Conservation (phyloP, 352 stramenopile species). For the Phytophthora hybrid region DNA sequence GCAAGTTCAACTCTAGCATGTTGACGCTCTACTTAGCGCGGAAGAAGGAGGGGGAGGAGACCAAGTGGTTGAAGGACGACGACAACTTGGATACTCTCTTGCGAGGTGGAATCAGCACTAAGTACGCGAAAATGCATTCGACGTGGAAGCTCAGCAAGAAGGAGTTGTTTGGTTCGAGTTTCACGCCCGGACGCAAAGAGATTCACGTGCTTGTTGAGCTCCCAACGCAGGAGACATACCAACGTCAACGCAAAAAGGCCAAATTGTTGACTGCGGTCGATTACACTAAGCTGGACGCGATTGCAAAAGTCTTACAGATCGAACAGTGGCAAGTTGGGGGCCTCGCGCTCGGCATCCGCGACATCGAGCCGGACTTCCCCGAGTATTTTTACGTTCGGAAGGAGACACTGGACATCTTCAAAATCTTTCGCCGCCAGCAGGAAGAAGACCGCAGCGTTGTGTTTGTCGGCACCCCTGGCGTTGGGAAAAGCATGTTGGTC, state of each 20-base stretch:
- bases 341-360: constrained; percentile 33
- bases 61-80: constrained; percentile 27
- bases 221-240: background rate
- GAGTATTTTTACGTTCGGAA: constrained; percentile 45
- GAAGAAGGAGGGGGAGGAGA: constrained; percentile 21
- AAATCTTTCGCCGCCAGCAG: constrained; percentile 34
- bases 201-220: background rate
- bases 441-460: too few species aligned
- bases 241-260: constrained; percentile 31
- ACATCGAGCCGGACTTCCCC: constrained; percentile 44
- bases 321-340: constrained; percentile 32
- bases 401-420: constrained; percentile 40
- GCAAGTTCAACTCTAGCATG: background rate
- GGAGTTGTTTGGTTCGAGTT: constrained; percentile 1
- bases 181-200: constrained; percentile 24
- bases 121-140: constrained; percentile 18
- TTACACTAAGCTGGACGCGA: constrained; percentile 6
- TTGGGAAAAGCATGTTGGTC: too few species aligned
- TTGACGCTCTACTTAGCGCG: constrained; percentile 30
- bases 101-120: constrained; percentile 17
- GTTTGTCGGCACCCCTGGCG: too few species aligned
- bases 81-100: too few species aligned
- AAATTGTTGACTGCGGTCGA: constrained; percentile 24
- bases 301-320: constrained; percentile 29
- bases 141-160: constrained; percentile 25